A percentile compares a stretch with the other conserved stretches of the same genome.
Conservation (phyloP, 2,329 filamentous ascomycete species). For the Capronia epimyces region DNA sequence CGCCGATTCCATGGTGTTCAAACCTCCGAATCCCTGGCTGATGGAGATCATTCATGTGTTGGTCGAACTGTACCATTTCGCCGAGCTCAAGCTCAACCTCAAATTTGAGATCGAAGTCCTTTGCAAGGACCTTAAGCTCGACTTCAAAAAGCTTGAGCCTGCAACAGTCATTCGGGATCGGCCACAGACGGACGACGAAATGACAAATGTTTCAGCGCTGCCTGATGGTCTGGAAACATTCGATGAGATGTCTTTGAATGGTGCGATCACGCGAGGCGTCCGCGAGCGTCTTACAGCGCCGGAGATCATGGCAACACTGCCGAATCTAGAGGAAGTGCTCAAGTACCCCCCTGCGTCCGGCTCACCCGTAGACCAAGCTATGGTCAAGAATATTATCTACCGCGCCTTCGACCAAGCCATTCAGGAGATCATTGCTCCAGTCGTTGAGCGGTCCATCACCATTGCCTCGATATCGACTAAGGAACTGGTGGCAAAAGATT, state of each 20-base stretch:
- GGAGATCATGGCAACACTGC: constrained; percentile 71
- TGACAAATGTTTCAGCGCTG: constrained; percentile 56
- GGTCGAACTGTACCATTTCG: constrained; percentile 88
- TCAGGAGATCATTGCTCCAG: constrained; percentile 92
- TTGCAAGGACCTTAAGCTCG: constrained; percentile 85
- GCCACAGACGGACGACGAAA: constrained; percentile 35
- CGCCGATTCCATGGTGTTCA: constrained; percentile 78
- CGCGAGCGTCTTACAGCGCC: constrained; percentile 70
- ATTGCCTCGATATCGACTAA: constrained; percentile 96
- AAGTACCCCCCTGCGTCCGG: constrained; percentile 72
- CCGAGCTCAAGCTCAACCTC: constrained; percentile 88
- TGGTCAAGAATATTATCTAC: constrained; percentile 69
- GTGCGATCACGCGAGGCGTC: constrained; percentile 63
- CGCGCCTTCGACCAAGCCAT: constrained; percentile 83
- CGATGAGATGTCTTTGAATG: constrained; percentile 68
- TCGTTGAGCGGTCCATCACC: constrained; percentile 94
- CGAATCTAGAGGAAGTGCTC: constrained; percentile 73
- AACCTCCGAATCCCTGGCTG: constrained; percentile 91
- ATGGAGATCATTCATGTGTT: constrained; percentile 92
- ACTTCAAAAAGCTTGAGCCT: constrained; percentile 85
- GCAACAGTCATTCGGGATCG: constrained; percentile 76
- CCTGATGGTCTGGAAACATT: constrained; percentile 72
- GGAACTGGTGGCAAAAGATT: constrained; percentile 94
- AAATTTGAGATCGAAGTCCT: constrained; percentile 99
- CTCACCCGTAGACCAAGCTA: constrained; percentile 66